Conservation (phyloP, 352 stramenopile genomes). For the Pseudoperonospora humuli region DNA sequence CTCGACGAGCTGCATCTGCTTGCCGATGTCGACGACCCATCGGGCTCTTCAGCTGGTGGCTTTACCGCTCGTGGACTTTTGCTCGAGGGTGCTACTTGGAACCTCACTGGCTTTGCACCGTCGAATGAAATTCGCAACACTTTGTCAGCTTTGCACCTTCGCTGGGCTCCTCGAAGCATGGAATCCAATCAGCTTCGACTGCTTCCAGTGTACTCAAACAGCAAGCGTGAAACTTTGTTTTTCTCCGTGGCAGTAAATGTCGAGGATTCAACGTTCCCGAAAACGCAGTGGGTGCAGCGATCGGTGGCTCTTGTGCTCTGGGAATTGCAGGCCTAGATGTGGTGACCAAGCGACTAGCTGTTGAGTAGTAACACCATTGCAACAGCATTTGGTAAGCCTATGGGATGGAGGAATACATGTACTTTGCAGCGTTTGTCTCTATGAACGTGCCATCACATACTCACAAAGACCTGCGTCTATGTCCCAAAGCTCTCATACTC, state of each 20-base stretch:
- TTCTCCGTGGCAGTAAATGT: slow-evolving; percentile 74
- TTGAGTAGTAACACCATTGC: neutral
- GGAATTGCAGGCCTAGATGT: slow-evolving; percentile 42
- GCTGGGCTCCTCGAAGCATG: slow-evolving; percentile 40
- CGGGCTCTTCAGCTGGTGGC: slow-evolving; percentile 17
- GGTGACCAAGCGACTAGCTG: neutral
- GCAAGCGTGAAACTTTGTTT: slow-evolving; percentile 62
- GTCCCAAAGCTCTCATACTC: too few species aligned
- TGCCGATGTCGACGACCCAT: slow-evolving; percentile 46
- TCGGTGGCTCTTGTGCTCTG: slow-evolving; percentile 77
- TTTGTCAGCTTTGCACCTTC: slow-evolving; percentile 58
- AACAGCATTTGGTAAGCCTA: neutral
- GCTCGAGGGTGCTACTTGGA: slow-evolving; percentile 80
- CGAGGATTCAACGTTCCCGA: slow-evolving; percentile 39
- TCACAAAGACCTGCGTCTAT: too few species aligned
- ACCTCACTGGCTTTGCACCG: slow-evolving; percentile 48
- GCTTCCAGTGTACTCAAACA: slow-evolving; percentile 83
- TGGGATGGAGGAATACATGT: too few species aligned
- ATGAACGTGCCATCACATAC: too few species aligned
- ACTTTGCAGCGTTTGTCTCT: too few species aligned
- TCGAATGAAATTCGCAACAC: slow-evolving; percentile 74
- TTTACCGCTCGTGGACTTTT: slow-evolving; percentile 70
- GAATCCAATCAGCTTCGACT: slow-evolving; percentile 27
- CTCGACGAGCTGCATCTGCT: slow-evolving; percentile 85
- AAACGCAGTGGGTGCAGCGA: slow-evolving; percentile 71